Conservation (phyloP, 1,139 yeast genomes). For the Sugiyamaella novakii region DNA sequence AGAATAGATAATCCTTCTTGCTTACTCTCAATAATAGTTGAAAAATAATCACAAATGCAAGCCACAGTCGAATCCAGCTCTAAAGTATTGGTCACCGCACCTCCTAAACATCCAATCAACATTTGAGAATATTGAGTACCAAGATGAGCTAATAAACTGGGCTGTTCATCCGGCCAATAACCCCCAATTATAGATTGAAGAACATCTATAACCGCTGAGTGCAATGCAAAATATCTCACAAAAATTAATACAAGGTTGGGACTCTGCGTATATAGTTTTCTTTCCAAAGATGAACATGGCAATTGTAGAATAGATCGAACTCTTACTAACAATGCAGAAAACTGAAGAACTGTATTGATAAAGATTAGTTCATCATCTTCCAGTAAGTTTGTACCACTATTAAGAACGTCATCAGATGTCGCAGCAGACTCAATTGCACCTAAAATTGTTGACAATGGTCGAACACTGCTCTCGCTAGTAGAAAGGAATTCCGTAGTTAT, state of each 20-base stretch:
- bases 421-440: constrained; percentile 55
- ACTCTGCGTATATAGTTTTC: constrained; percentile 55
- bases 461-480: constrained; percentile 51
- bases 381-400: constrained; percentile 38
- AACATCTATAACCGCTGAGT: constrained; percentile 57
- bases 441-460: constrained; percentile 62
- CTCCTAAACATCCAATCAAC: constrained; percentile 58
- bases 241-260: constrained; percentile 65
- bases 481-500: constrained; percentile 61
- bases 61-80: constrained; percentile 60
- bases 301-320: constrained; percentile 56
- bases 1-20: constrained; percentile 87
- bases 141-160: constrained; percentile 79
- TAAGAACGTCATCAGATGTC: constrained; percentile 31
- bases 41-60: constrained; percentile 66
- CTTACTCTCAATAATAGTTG: constrained; percentile 66
- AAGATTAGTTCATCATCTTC: constrained; percentile 39
- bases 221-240: constrained; percentile 51
- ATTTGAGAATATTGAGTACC: constrained; percentile 65
- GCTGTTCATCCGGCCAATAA: constrained; percentile 61
- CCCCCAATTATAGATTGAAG: constrained; percentile 65
- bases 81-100: constrained; percentile 62
- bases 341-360: constrained; percentile 44
- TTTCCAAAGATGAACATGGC: constrained; percentile 67
- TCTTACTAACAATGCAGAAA: constrained; percentile 52